Conservation (phyloP, 2,329 filamentous ascomycete genomes). For the Ophiostoma tasmaniense region DNA sequence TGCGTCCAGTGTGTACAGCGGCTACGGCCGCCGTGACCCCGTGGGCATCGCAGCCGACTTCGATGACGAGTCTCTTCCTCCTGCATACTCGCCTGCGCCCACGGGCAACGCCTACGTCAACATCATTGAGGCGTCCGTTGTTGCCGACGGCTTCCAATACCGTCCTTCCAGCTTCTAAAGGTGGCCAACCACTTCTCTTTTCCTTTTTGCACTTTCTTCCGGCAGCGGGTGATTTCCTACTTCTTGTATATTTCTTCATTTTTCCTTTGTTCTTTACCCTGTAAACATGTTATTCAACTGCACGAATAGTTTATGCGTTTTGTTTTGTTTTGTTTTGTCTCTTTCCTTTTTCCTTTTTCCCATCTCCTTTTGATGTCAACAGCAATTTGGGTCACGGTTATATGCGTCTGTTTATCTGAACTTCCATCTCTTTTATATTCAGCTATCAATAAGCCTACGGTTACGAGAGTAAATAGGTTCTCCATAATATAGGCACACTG, state of each 20-base stretch:
- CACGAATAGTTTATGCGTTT: background rate
- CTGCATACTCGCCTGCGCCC: conserved; percentile 35
- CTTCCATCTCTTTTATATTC: background rate
- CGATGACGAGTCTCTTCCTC: conserved; percentile 35
- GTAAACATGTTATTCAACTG: background rate
- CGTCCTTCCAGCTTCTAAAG: conserved; percentile 25
- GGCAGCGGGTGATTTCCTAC: background rate
- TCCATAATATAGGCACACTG: background rate
- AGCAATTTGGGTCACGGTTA: background rate
- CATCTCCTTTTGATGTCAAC: background rate
- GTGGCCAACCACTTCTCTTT: background rate
- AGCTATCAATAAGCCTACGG: background rate
- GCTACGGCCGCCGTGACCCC: conserved; percentile 12
- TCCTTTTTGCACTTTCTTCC: background rate
- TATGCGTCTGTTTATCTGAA: background rate
- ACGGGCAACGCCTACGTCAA: conserved; percentile 16
- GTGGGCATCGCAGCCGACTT: conserved; percentile 15
- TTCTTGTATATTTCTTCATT: background rate
- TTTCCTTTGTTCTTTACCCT: background rate
- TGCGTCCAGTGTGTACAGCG: conserved; percentile 12
- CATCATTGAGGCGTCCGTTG: conserved; percentile 27
- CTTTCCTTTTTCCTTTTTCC: background rate
- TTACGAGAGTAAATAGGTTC: background rate
- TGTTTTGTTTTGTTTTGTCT: background rate
- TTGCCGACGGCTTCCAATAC: conserved; percentile 38